phyloP scores from a whole-genome alignment of 106 monocot species.

The Apostasia ramifera region DNA sequence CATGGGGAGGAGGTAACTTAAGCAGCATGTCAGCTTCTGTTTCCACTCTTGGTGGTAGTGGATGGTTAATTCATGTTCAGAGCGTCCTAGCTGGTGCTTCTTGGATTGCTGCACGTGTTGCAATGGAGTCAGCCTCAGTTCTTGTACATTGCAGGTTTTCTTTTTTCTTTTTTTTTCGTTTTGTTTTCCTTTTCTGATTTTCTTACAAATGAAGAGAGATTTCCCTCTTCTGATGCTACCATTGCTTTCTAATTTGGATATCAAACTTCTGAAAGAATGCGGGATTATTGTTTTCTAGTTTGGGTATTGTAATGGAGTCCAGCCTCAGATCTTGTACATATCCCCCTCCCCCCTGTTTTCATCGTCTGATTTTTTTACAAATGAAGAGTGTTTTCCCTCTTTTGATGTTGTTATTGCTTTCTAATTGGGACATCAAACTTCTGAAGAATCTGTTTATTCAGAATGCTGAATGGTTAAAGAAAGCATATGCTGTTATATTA shows the following conservation, averaged over 20 bases:
- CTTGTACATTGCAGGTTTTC: slow-evolving; percentile 96
- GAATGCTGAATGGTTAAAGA: not conserved
- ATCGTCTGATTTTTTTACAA: not conserved
- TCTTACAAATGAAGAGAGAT: not conserved
- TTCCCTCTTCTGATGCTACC: not conserved
- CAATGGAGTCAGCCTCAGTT: slow-evolving; percentile 82
- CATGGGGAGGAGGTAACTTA: slow-evolving; percentile 87
- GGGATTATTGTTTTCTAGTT: too few species aligned
- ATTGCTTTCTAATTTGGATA: not conserved
- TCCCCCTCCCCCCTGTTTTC: not conserved
- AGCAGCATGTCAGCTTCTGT: slow-evolving; percentile 98
- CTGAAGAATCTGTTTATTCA: not conserved
- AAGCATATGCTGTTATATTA: not conserved
- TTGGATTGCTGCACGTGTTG: slow-evolving; percentile 96
- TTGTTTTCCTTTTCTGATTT: slow-evolving; percentile 5
- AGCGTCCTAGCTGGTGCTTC: slow-evolving; percentile 86
- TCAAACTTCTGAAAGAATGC: not conserved
- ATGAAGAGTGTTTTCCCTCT: not conserved
- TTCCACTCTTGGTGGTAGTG: slow-evolving; percentile 76
- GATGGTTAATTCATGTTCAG: slow-evolving; percentile 93
- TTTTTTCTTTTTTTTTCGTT: not conserved
- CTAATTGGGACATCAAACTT: not conserved
- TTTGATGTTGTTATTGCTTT: not conserved
- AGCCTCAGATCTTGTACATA: too few species aligned
- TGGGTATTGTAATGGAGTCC: too few species aligned